A percentile compares a stretch with the other conserved stretches of the same genome.
Evolutionary conservation across 768 basidiomycete species (phyloP).

Genomic region (Xerocomellus amylosporus): DNA sequence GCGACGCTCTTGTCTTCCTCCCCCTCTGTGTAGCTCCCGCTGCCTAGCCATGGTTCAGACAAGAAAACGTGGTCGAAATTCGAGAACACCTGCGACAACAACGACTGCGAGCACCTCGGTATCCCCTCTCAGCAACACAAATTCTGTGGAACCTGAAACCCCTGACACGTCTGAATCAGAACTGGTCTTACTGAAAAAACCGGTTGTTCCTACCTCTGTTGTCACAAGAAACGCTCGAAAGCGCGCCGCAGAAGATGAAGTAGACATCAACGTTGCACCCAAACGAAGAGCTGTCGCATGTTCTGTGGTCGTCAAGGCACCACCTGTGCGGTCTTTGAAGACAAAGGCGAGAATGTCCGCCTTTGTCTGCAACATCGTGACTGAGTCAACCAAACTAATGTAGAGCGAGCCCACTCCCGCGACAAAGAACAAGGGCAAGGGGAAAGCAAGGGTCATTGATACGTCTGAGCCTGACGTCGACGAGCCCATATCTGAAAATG

Average conservation of each 20-base stretch:
- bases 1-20: constrained; percentile 13
- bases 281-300: constrained; percentile 36
- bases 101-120: constrained; percentile 39
- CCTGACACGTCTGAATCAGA: constrained; percentile 50
- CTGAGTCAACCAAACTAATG: constrained; percentile 14
- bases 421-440: constrained; percentile 25
- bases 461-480: constrained; percentile 33
- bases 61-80: constrained; percentile 15
- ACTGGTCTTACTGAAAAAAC: constrained; percentile 2
- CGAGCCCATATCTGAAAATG: constrained; percentile 33
- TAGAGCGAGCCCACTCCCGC: constrained; percentile 7
- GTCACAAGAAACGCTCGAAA: constrained; percentile 22
- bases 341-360: constrained; percentile 25
- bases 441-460: constrained; percentile 23
- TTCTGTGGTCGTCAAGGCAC: constrained; percentile 23
- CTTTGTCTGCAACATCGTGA: constrained; percentile 2
- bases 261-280: constrained; percentile 20
- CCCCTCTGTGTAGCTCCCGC: neutral
- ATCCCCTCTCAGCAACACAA: constrained; percentile 49
- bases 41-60: constrained; percentile 21
- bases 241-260: constrained; percentile 37
- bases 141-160: constrained; percentile 47
- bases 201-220: neutral
- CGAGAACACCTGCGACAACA: constrained; percentile 25
- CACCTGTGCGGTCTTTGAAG: constrained; percentile 6